Base-by-base conservation (phyloP, 2,329 filamentous ascomycete species). In the Cercospora sp. region DNA sequence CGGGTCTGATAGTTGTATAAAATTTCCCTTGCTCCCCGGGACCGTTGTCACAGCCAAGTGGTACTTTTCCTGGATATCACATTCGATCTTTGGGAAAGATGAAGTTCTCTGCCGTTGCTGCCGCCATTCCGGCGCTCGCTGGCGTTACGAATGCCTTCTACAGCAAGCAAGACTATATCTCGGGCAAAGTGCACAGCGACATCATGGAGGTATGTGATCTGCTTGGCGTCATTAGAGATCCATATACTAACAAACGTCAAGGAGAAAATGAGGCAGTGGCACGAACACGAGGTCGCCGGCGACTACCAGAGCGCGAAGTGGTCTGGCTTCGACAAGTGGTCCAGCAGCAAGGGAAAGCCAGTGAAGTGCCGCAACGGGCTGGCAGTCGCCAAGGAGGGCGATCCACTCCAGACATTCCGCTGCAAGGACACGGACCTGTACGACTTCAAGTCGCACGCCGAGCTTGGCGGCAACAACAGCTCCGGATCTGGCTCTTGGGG, bases 371-470 rank as follows among this genome's bases (percentile, higher is more conserved):
- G 78, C 8, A 76, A 82, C 23, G 84, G 84, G 3, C 73, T 80
- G 12, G 84, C 81, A 3, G 78, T 78, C 45, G 83, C 82, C 55
- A 78, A 83, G 28, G 78, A 79, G 6, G 83, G 82, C 1, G 82
- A 86, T 64, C 75, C 79, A 18, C 77, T 79, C 65, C 82, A 85
- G 74, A 85, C 83, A 2, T 85, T 84, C 74, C 74, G 75, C 31
- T 69, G 67, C 60, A 69, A 66, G 53, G 67, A 69, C 31, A 66
- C 64, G 7, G 68, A 70, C 31, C 12, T 67, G 2, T 84, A 86
- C 73, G 83, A 86, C 72, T 88, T 88, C 77, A 76, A 85, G 55
- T 82, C 81, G 45, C 86, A 88, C 72, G 80, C 82, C 3, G 82
- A 82, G 30, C 81, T 88, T 1, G 86, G 86, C 5, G 85, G 83